Base-by-base conservation (phyloP, 805 yeast genomes). In the Cyberlindnera mississippiensis region DNA sequence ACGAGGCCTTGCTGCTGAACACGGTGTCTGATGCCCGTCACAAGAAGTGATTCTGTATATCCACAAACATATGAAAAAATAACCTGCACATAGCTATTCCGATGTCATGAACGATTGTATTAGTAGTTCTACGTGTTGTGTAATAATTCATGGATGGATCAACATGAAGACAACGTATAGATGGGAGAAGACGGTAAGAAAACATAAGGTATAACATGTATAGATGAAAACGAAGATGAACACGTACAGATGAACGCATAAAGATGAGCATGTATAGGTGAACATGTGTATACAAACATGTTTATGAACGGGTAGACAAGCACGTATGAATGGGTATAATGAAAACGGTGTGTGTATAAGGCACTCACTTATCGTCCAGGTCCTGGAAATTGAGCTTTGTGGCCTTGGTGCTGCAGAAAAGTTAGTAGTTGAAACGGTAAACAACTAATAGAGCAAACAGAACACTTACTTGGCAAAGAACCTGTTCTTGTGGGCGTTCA, bases 1-100 rank as follows among this genome's bases (percentile, higher is more conserved):
- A 86, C 63, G 96, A 87, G 67, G 83, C 97, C 20, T 78, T 93
- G 64, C 75, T 93, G 65, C 77, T 93, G 64, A 87, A 91, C 67
- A 91, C 96, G 9, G 80, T 85, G 31, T 72, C 83, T 38, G 98
- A 91, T 65, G 68, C 82, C 30, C 80, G 96, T 63, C 44, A 50
- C 18, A 62, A 56, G 53, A 57, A 60, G 46, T 61, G n/a, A 22
- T 4, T 6, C 12, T 16, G 16, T 13, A 31, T 31, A 7, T 31
- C 6, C 16, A 12, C n/a, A 28, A 10, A 13, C 7, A 10, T 28
- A 28, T 8, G 27, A 11, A 11, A 24, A 11, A 8, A 11, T 11
- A 24, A 8, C 27, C 27, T 11, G 27, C 11, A 8, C 11, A 24
- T 24, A 8, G 27, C 11, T 8, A 24, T 11, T 24, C 8, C 27